A percentile compares a stretch with the other conserved stretches of the same genome.
These are phyloP conservation scores for Pholiota molesta DNA, from an alignment of 768 basidiomycete genomes.

Conservation along the genomic window DNA sequence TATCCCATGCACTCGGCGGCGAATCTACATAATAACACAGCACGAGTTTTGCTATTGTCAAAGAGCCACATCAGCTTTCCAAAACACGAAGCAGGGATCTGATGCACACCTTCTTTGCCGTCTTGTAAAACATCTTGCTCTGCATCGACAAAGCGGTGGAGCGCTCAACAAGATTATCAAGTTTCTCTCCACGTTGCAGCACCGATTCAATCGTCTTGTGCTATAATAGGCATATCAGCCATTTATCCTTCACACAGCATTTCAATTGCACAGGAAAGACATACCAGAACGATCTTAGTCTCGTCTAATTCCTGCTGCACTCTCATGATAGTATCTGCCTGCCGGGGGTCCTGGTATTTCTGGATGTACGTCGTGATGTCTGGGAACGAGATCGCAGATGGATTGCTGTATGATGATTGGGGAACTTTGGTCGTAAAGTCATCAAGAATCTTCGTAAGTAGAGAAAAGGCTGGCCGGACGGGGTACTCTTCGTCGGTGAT, in stretches of 20 bases:
- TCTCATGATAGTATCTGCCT: slow-evolving; percentile 97
- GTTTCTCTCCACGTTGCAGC: slow-evolving; percentile 92
- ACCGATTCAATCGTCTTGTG: slow-evolving; percentile 99
- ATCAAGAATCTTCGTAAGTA: slow-evolving; percentile 90
- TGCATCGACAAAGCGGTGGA: slow-evolving; percentile 87
- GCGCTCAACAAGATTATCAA: slow-evolving; percentile 94
- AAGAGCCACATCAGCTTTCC: neutral
- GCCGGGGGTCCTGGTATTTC: slow-evolving; percentile 96
- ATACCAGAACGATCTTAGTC: slow-evolving; percentile 95
- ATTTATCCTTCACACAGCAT: neutral
- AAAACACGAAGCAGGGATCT: neutral
- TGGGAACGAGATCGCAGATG: slow-evolving; percentile 74
- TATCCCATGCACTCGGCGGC: neutral
- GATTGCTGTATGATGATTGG: slow-evolving; percentile 65
- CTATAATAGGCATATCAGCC: slow-evolving; percentile 40
- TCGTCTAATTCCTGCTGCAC: slow-evolving; percentile 98
- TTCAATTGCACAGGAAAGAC: slow-evolving; percentile 29
- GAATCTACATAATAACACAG: slow-evolving; percentile 76
- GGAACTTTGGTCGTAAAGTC: slow-evolving; percentile 87
- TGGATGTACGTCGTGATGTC: slow-evolving; percentile 75
- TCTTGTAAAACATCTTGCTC: slow-evolving; percentile 99
- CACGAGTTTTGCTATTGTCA: slow-evolving; percentile 87
- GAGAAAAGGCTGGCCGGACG: slow-evolving; percentile 93
- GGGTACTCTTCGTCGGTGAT: slow-evolving; percentile 97
- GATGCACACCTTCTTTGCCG: slow-evolving; percentile 89